phyloP scores from a whole-genome alignment of 164 flowering plant genomes.

The Dillenia suffruticosa region DNA sequence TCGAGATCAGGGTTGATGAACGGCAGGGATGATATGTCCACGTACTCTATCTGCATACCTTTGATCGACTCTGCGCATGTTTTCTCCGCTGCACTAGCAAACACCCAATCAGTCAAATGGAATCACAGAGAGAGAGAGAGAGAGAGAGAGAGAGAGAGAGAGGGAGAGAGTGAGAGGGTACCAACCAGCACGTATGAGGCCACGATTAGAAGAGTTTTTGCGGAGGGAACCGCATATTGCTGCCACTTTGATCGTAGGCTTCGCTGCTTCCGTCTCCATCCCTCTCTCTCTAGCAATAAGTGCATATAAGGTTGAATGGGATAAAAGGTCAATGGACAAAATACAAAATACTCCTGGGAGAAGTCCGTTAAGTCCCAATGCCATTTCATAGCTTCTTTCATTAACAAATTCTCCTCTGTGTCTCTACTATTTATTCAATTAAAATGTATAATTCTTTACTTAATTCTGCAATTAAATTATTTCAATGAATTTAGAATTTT shows the following conservation, averaged over 20 bases:
- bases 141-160: background rate
- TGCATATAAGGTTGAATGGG: too few species aligned
- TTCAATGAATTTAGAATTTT: too few species aligned
- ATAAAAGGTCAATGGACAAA: too few species aligned
- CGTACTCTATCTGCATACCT: conserved; percentile 36
- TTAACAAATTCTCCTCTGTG: too few species aligned
- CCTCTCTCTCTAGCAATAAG: conserved; percentile 8
- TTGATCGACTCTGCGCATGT: conserved; percentile 22
- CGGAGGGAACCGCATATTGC: conserved; percentile 28
- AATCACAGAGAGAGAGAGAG: background rate
- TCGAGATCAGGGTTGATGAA: conserved; percentile 52
- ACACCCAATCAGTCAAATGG: background rate
- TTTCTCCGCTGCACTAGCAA: conserved; percentile 20
- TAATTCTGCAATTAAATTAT: too few species aligned
- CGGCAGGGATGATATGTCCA: conserved; percentile 39
- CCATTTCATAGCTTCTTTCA: too few species aligned
- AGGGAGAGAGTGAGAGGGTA: too few species aligned
- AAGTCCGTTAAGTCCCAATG: too few species aligned
- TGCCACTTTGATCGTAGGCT: conserved; percentile 20
- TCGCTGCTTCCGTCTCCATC: conserved; percentile 1
- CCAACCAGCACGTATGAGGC: conserved; percentile 31
- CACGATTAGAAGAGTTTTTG: conserved; percentile 21
- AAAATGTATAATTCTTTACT: too few species aligned
- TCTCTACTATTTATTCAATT: too few species aligned
- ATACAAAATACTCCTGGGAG: too few species aligned